Conservation (phyloP, 352 stramenopile genomes). For the Thalassiosira ordinaria region DNA sequence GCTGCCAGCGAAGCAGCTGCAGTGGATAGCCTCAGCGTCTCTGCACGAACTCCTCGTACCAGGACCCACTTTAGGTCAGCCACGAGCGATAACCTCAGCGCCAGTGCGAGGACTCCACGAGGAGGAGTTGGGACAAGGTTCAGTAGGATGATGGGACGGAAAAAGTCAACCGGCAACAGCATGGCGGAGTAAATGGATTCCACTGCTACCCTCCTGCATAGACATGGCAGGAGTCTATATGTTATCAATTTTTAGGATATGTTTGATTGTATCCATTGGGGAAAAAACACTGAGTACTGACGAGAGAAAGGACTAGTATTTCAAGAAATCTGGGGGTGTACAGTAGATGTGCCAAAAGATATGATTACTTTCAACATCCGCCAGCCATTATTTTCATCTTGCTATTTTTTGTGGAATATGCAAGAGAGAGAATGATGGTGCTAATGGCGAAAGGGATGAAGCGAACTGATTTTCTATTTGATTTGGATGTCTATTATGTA, state of each 20-base stretch:
- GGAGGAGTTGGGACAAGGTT: background rate
- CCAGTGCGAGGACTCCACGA: background rate
- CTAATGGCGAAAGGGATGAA: background rate
- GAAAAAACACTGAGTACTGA: background rate
- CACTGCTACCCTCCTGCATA: too few relatives aligned
- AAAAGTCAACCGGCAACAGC: constrained; percentile 7
- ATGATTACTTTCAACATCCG: background rate
- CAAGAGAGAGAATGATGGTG: background rate
- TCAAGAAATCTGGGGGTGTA: background rate
- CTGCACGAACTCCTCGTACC: background rate
- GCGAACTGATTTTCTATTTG: background rate
- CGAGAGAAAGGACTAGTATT: background rate
- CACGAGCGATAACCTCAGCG: background rate
- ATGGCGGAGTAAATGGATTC: too few relatives aligned
- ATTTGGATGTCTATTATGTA: background rate
- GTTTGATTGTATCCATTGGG: background rate
- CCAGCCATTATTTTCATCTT: background rate
- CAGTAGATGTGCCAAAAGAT: constrained; percentile 4
- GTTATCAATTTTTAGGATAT: background rate
- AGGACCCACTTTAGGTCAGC: too few relatives aligned
- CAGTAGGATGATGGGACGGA: constrained; percentile 14
- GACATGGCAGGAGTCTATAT: background rate
- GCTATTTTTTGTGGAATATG: background rate
- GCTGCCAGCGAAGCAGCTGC: too few relatives aligned
- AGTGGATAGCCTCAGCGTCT: too few relatives aligned